Base-by-base conservation (phyloP, 2,329 filamentous ascomycete genomes). In the Colletotrichum paranaense region DNA sequence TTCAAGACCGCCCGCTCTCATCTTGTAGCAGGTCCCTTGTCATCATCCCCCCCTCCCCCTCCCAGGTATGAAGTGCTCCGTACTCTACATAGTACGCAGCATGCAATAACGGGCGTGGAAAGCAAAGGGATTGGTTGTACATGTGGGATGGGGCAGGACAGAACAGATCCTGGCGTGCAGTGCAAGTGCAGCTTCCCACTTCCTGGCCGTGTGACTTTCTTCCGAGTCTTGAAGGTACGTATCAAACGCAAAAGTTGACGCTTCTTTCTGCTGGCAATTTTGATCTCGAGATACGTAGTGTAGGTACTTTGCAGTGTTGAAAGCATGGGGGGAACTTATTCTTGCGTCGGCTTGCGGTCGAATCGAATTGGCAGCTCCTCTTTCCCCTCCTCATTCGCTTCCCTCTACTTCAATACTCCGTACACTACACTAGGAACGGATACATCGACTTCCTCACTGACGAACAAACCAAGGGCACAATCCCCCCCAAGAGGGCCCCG, bases 1-100 rank as follows among this genome's bases (percentile, higher is more conserved):
- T 65, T 70, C 70, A 62, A 73, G 16, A 42, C 55, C 56, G 67
- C 67, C 70, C 46, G 60, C 66, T 56, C 70, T 73, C 70, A 60
- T 70, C 60, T 65, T 35, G 28, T 63, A 49, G 67, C 58, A 65
- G 32, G 55, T 60, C 59, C 70, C 67, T 65, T 70, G 53, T 73
- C 67, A 70, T 73, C 22, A 57, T 62, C 67, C 60, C 67, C 56
- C 66, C 26, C 68, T 49, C 57, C 57, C 38, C 38, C 38, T 42
- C 6, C 38, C 16, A 42, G 14, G 38, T 6, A 19, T 16, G 38
- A 42, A 16, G 38, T 42, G 7, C 38, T 42, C 38, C 16, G 38
- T 42, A 42, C 38, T 42, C 38, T 42, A 42, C 38, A 6, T 14
- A 42, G 38, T 42, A 42, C 38, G 14, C 38, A 42, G 38, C 16